A percentile compares a stretch with the other conserved stretches of the same genome.
These are phyloP conservation scores for Fusarium nodosum DNA, from an alignment of 2,329 filamentous ascomycete species.

Conservation along the genomic window DNA sequence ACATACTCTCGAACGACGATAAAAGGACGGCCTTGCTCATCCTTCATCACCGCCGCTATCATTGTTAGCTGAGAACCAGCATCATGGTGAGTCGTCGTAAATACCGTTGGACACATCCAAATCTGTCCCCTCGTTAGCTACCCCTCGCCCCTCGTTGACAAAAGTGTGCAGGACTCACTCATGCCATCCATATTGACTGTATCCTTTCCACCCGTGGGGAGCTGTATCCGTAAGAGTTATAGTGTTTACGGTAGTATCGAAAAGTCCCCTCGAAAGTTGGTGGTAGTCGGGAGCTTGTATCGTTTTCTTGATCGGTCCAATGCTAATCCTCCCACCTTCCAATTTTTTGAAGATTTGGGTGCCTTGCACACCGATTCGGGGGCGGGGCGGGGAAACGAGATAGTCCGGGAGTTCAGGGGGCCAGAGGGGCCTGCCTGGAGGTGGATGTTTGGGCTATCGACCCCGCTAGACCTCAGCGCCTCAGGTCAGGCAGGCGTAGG, in stretches of 20 bases:
- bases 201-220: slow-evolving; percentile 47
- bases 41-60: slow-evolving; percentile 84
- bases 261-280: slow-evolving; percentile 46
- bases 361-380: slow-evolving; percentile 51
- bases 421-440: slow-evolving; percentile 17
- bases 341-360: slow-evolving; percentile 55
- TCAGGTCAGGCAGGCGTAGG: slow-evolving; percentile 1
- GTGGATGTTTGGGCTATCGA: slow-evolving; percentile 1
- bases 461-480: slow-evolving; percentile 28
- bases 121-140: slow-evolving; percentile 68
- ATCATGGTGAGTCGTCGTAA: slow-evolving; percentile 30
- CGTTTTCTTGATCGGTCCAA: slow-evolving; percentile 45
- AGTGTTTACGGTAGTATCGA: slow-evolving; percentile 45
- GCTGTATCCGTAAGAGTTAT: slow-evolving; percentile 47
- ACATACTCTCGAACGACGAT: slow-evolving; percentile 97
- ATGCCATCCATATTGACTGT: slow-evolving; percentile 56
- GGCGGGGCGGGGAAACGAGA: slow-evolving; percentile 53
- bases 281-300: slow-evolving; percentile 52
- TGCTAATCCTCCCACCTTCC: slow-evolving; percentile 36
- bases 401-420: slow-evolving; percentile 48
- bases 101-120: slow-evolving; percentile 87
- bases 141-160: slow-evolving; percentile 46
- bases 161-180: slow-evolving; percentile 54
- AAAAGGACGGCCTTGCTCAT: slow-evolving; percentile 96
- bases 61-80: slow-evolving; percentile 40